Evolutionary conservation across 1,284 basidiomycete species (phyloP).

Genomic region (Cryptococcus sp.): DNA sequence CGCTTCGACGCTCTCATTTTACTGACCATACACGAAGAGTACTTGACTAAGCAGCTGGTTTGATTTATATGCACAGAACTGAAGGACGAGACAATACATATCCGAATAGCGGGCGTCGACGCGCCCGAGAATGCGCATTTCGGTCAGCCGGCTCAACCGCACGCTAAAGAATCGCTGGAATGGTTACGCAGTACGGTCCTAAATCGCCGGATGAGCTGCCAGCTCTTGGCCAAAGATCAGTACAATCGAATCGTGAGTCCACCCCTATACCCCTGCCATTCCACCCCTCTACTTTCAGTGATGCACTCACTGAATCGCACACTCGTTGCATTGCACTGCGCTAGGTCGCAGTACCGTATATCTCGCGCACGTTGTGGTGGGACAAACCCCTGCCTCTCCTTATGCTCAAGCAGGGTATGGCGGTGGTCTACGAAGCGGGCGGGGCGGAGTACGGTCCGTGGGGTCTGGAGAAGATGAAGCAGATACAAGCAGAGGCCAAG

Average conservation of each 20-base stretch:
- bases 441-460: conserved; percentile 75
- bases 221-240: conserved; percentile 74
- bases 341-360: conserved; percentile 67
- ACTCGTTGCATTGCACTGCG: background rate
- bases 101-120: conserved; percentile 83
- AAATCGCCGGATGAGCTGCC: conserved; percentile 58
- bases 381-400: conserved; percentile 67
- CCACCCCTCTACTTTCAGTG: background rate
- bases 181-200: conserved; percentile 66
- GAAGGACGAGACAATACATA: conserved; percentile 74
- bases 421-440: conserved; percentile 69
- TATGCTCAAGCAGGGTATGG: conserved; percentile 77
- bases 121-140: conserved; percentile 85
- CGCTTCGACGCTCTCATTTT: conserved; percentile 39
- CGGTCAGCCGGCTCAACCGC: conserved; percentile 72
- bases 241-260: conserved; percentile 71
- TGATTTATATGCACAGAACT: conserved; percentile 58
- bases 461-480: conserved; percentile 65
- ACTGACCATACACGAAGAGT: no score
- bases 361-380: conserved; percentile 54
- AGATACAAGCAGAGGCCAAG: conserved; percentile 67
- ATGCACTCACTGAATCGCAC: background rate
- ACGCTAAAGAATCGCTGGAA: conserved; percentile 66
- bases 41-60: background rate
- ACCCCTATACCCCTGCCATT: background rate